A percentile compares a stretch with the other conserved stretches of the same genome.
Conservation (phyloP, 2,329 filamentous ascomycete species). For the Chaetomiaceae sp. region DNA sequence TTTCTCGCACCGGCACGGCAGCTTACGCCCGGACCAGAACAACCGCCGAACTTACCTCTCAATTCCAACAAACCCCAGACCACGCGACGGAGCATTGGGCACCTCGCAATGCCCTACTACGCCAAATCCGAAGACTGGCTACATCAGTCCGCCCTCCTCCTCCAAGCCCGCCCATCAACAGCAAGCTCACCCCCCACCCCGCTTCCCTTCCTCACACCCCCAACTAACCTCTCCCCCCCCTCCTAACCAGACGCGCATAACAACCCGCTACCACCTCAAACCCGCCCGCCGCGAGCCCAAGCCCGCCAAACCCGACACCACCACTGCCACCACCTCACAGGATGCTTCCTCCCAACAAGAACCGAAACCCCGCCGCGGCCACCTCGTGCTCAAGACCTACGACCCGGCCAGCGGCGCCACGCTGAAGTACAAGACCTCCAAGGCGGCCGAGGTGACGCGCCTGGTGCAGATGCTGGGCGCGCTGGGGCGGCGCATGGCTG, state of each 20-base stretch:
- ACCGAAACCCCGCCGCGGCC: constrained; percentile 52
- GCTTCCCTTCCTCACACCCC: constrained; percentile 1
- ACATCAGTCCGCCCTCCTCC: constrained; percentile 74
- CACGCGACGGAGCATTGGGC: background rate
- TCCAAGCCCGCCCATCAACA: constrained; percentile 78
- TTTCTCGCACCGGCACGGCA: background rate
- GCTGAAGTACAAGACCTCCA: constrained; percentile 86
- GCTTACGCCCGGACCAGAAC: no score
- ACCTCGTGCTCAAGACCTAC: constrained; percentile 81
- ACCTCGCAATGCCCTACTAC: constrained; percentile 42
- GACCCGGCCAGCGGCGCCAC: constrained; percentile 74
- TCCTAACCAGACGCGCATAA: constrained; percentile 68
- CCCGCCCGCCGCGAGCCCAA: constrained; percentile 33
- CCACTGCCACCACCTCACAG: constrained; percentile 20
- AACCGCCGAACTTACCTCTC: background rate
- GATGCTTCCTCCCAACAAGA: constrained; percentile 22
- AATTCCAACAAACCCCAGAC: background rate
- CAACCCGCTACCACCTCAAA: constrained; percentile 80
- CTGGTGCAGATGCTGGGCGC: constrained; percentile 71
- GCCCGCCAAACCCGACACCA: constrained; percentile 20
- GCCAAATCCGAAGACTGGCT: constrained; percentile 85
- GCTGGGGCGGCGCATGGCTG: constrained; percentile 62
- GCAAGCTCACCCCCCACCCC: constrained; percentile 44
- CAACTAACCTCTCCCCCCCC: constrained; percentile 7
- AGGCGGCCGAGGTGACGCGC: constrained; percentile 82